Percentiles rank a stretch among this genome's conserved stretches.
Conservation (phyloP, 768 basidiomycete genomes). For the Leucosporidium yakuticum region DNA sequence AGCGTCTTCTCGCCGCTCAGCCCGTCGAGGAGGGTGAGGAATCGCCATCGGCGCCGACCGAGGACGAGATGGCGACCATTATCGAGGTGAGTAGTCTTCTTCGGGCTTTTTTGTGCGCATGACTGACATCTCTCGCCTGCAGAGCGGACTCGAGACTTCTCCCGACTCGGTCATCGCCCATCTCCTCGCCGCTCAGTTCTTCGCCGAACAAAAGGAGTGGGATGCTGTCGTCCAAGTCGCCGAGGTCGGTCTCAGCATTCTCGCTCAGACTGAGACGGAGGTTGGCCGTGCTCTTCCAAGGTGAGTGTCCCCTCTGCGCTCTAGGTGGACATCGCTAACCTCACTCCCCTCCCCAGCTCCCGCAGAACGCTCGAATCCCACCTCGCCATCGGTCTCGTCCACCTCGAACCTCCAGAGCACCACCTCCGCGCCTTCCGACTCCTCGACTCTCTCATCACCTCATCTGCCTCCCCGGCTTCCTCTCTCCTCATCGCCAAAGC, state of each 20-base stretch:
- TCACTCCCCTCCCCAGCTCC: constrained; percentile 47
- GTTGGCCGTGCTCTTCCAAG: constrained; percentile 52
- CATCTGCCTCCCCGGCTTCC: not conserved
- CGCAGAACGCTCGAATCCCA: constrained; percentile 63
- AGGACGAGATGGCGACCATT: constrained; percentile 18
- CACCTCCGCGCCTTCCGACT: constrained; percentile 70
- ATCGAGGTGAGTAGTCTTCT: constrained; percentile 24
- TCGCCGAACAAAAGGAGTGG: constrained; percentile 65
- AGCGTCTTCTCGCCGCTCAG: constrained; percentile 42
- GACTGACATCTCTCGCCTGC: not conserved
- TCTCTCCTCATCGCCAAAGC: constrained; percentile 67
- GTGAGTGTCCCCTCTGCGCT: constrained; percentile 43
- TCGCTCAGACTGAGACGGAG: constrained; percentile 54
- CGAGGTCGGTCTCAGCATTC: constrained; percentile 61
- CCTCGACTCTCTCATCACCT: constrained; percentile 61
- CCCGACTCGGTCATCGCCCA: constrained; percentile 61
- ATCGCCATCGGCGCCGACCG: not conserved
- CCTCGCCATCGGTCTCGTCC: constrained; percentile 70
- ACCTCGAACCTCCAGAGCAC: constrained; percentile 83
- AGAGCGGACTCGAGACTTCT: constrained; percentile 56
- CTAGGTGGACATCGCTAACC: not conserved
- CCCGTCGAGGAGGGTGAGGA: constrained; percentile 29
- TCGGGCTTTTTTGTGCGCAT: not conserved
- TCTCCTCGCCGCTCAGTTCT: constrained; percentile 60
- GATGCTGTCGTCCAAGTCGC: constrained; percentile 63